Conservation (phyloP, 2,329 filamentous ascomycete genomes). For the Ustilaginoidea virens region DNA sequence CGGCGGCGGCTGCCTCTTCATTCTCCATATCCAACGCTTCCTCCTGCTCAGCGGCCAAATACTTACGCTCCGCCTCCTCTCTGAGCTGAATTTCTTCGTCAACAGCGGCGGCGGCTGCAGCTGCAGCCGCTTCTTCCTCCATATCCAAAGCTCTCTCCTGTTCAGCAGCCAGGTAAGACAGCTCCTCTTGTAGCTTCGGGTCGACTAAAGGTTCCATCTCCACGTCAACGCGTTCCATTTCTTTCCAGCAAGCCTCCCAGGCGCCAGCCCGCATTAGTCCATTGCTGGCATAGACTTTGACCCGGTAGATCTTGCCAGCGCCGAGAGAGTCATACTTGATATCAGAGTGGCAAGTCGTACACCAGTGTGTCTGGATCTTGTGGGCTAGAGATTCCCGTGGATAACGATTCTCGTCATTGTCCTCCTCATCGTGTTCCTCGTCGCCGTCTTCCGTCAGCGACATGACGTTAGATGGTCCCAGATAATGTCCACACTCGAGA, state of each 20-base stretch:
- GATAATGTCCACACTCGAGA: constrained; percentile 62
- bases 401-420: constrained; percentile 16
- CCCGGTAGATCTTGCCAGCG: constrained; percentile 46
- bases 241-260: constrained; percentile 86
- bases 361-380: constrained; percentile 41
- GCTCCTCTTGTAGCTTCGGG: constrained; percentile 37
- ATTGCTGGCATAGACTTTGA: constrained; percentile 90
- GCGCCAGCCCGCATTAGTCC: constrained; percentile 83
- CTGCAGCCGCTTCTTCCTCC: constrained; percentile 15
- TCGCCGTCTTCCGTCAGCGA: constrained; percentile 27
- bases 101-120: constrained; percentile 6
- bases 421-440: constrained; percentile 25
- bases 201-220: constrained; percentile 69
- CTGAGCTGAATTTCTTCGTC: constrained; percentile 10
- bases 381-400: constrained; percentile 9
- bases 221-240: constrained; percentile 97
- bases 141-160: constrained; percentile 25
- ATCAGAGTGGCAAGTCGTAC: constrained; percentile 36
- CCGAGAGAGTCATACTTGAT: constrained; percentile 39
- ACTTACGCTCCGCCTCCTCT: constrained; percentile 14
- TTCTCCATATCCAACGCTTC: too few species aligned
- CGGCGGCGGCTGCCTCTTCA: too few species aligned
- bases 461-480: constrained; percentile 41
- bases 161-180: constrained; percentile 38
- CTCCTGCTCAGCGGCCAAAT: constrained; percentile 5